phyloP scores from a whole-genome alignment of 225 moss, liverwort and hornwort genomes.

The Sphagnum tenellum region DNA sequence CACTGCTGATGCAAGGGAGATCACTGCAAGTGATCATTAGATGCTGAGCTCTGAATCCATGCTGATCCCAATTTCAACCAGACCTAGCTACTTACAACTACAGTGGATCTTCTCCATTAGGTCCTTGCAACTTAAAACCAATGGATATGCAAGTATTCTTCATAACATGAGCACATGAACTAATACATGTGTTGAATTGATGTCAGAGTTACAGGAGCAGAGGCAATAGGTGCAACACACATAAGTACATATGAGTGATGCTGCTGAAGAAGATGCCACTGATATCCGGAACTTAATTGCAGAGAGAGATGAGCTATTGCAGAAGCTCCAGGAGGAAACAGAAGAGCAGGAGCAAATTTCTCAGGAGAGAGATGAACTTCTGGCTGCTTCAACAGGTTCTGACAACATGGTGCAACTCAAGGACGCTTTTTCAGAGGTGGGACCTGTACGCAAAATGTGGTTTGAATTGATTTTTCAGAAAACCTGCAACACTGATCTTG shows the following conservation, averaged over 20 bases:
- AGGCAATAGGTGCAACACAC: constrained; percentile 15
- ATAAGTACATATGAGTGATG: constrained; percentile 15
- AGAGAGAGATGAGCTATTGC: constrained; percentile 23
- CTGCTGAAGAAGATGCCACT: constrained; percentile 7
- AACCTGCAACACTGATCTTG: too few species aligned
- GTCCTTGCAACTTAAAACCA: too few species aligned
- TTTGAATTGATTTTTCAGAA: too few species aligned
- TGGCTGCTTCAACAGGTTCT: constrained; percentile 6
- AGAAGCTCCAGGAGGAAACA: constrained; percentile 12
- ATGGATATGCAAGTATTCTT: too few species aligned
- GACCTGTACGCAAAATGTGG: too few species aligned
- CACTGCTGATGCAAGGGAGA: too few species aligned
- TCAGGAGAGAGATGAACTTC: neutral
- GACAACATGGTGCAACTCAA: constrained; percentile 15
- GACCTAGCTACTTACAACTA: too few species aligned
- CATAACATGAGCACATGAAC: too few species aligned
- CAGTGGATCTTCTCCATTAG: too few species aligned
- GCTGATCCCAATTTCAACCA: too few species aligned
- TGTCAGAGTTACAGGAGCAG: constrained; percentile 20
- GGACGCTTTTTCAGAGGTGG: constrained; percentile 17
- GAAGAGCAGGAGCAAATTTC: constrained; percentile 1
- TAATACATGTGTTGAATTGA: neutral
- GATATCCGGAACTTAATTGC: constrained; percentile 7
- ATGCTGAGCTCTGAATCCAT: too few species aligned
- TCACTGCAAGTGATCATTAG: too few species aligned